Evolutionary conservation across 257 asterid genomes (phyloP), one percentile per base, ranked within the genome.

Genomic region (Orobanche coerulescens): DNA sequence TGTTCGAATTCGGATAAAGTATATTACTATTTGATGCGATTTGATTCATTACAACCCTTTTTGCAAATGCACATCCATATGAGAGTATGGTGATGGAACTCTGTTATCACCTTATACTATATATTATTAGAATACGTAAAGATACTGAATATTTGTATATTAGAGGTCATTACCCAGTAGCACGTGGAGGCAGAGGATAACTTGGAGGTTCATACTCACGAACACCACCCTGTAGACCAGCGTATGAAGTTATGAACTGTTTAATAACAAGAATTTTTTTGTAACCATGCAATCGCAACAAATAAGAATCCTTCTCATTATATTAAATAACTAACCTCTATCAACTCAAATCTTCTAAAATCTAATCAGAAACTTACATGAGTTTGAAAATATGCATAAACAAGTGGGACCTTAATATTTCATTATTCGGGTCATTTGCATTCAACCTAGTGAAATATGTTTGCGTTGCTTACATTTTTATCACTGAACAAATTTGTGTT

Each of bases 201-300:
- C 82, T 65, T 53, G 86, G 82, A 72, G 74, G 72, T 44, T 79
- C 85, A 64, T 70, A 82, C 57, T 79, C 94, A 68, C 70, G 78
- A 61, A 65, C 62, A 73, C 74, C 76, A 59, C 70, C 93, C 96
- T 88, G 78, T 62, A 70, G 44, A 73, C 64, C 54, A 74, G 58
- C 64, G 68, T 30, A 46, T n/a, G n/a, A n/a, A n/a, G n/a, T n/a
- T n/a, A n/a, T n/a, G 61, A 60, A 69, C 55, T 5, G n/a, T 46
- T 71, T 6, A 55, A 47, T 4, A 58, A 44, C 63, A 64, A 50
- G 33, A 12, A 71, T 25, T 62, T 9, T 11, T 44, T 5, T 20
- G 31, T 11, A 49, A 33, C 10, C 14, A 57, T 26, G 59, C 31
- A 16, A 67, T 56, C 50, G n/a, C 47, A 46, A 39, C 36, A 19